Evolutionary conservation across 2,329 filamentous ascomycete genomes (phyloP), one percentile per base, ranked within the genome.

Genomic region (Claviceps sorghi): DNA sequence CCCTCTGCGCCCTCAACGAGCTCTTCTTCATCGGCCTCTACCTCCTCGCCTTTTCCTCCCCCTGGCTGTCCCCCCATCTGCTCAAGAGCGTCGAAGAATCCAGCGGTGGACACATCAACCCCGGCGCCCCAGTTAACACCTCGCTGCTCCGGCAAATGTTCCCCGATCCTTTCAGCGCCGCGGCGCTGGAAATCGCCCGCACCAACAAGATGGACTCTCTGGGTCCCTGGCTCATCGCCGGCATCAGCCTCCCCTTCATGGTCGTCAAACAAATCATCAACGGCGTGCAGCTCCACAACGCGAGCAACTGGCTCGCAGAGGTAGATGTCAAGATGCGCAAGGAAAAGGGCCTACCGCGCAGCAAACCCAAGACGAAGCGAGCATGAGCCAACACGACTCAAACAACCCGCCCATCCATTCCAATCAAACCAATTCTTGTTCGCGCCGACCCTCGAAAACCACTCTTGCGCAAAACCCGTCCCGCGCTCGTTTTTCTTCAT

Each of bases 21-120:
- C 72, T 90, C 58, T 98, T 96, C 78, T 98, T 98, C 77, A 96
- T 98, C 65, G 90, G 88, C 32, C 82, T 98, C 56, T 98, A 98
- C 73, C 85, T 98, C 51, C 84, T 98, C 54, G 96, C 90, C 62
- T 98, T 98, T 76, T 94, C 87, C 54, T 95, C 88, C 53, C 91
- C 91, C 2, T 79, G 83, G 40, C 80, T 97, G 52, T 93, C 88
- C 1, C 91, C 93, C 1, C 88, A 88, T 53, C 84, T 97, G 50
- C 82, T 84, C 56, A 73, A 80, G 61, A 73, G 79, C 13, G 74
- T 81, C 42, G 76, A 81, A 56, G 72, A 76, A 51, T 70, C 74
- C 44, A 65, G 63, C 52, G 73, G 74, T 52, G 73, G 72, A 50
- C 70, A 71, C 47, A 78, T 80, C 58, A 72, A 84, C 61, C 78